phyloP scores from a whole-genome alignment of 73 alveolate genomes.

The Urostyla sp. region DNA sequence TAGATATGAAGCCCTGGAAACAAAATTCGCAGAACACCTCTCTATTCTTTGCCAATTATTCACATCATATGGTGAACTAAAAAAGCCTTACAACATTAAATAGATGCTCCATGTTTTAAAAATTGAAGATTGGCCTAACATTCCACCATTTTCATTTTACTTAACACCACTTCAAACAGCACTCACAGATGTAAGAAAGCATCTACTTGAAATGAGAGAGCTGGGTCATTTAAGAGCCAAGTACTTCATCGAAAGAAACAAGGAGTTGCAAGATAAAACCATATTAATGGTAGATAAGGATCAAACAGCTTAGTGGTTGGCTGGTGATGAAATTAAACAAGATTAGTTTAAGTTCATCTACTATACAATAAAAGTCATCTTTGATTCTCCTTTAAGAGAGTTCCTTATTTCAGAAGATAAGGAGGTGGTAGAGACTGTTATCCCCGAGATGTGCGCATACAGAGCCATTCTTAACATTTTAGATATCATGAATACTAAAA shows the following conservation, averaged over 20 bases:
- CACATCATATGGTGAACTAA: conserved; percentile 53
- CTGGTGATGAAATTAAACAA: conserved; percentile 72
- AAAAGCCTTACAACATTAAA: conserved; percentile 47
- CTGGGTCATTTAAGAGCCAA: conserved; percentile 52
- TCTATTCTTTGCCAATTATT: conserved; percentile 54
- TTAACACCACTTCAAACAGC: conserved; percentile 54
- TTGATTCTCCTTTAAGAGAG: conserved; percentile 42
- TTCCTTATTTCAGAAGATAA: conserved; percentile 19
- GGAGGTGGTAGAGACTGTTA: conserved; percentile 40
- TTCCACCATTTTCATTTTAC: conserved; percentile 61
- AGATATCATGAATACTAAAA: conserved; percentile 18
- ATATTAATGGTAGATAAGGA: conserved; percentile 66
- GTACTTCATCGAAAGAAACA: conserved; percentile 55
- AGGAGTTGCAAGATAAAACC: conserved; percentile 42
- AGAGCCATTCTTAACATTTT: conserved; percentile 44
- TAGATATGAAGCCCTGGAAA: conserved; percentile 67
- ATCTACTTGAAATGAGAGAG: conserved; percentile 49
- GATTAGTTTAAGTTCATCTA: conserved; percentile 79
- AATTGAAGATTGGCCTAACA: conserved; percentile 52
- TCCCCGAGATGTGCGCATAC: conserved; percentile 62
- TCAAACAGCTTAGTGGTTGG: conserved; percentile 64
- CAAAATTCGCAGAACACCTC: conserved; percentile 59
- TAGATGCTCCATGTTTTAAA: conserved; percentile 65
- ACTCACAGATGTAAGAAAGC: conserved; percentile 44
- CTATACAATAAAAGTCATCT: conserved; percentile 57